Evolutionary conservation across 164 flowering plant genomes (phyloP).

Genomic region (grape (Vitis vinifera)): DNA sequence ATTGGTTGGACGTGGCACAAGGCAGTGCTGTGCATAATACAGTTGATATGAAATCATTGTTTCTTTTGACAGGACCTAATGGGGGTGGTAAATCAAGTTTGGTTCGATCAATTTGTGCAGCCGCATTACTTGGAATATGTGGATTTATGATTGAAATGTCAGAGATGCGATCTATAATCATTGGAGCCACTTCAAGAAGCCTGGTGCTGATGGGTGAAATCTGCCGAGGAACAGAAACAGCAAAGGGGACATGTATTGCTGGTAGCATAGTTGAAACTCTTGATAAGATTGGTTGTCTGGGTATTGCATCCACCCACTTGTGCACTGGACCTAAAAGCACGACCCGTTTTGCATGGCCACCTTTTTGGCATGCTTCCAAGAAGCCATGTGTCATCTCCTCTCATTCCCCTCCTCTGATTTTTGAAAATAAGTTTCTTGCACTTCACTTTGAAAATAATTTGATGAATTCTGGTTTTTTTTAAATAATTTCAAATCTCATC

Average conservation of each 20-base stretch:
- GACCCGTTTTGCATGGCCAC: too few relatives aligned
- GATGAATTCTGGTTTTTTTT: too few relatives aligned
- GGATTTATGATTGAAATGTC: constrained; percentile 99
- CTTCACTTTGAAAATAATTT: too few relatives aligned
- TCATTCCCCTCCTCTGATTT: too few relatives aligned
- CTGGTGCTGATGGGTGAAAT: constrained; percentile 96
- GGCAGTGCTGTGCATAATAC: constrained; percentile 77
- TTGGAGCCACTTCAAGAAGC: constrained; percentile 71
- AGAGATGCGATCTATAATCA: constrained; percentile 73
- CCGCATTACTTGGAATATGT: constrained; percentile 89
- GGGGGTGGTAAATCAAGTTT: constrained; percentile 99
- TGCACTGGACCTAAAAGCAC: too few relatives aligned
- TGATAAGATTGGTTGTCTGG: constrained; percentile 80
- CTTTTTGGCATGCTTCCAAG: too few relatives aligned
- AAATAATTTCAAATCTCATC: too few relatives aligned
- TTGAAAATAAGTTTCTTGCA: too few relatives aligned
- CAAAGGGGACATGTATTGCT: constrained; percentile 95
- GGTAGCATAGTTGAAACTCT: constrained; percentile 88
- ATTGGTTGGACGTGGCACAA: constrained; percentile 86
- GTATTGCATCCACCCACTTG: constrained; percentile 91
- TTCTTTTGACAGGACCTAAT: constrained; percentile 96
- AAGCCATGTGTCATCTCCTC: too few relatives aligned
- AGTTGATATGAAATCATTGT: constrained; percentile 80
- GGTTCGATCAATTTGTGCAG: constrained; percentile 92
- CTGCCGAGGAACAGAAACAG: constrained; percentile 97